A percentile compares a stretch with the other conserved stretches of the same genome.
phyloP scores from a whole-genome alignment of 2,329 filamentous ascomycete species.

The Trichoderma pleuroti region DNA sequence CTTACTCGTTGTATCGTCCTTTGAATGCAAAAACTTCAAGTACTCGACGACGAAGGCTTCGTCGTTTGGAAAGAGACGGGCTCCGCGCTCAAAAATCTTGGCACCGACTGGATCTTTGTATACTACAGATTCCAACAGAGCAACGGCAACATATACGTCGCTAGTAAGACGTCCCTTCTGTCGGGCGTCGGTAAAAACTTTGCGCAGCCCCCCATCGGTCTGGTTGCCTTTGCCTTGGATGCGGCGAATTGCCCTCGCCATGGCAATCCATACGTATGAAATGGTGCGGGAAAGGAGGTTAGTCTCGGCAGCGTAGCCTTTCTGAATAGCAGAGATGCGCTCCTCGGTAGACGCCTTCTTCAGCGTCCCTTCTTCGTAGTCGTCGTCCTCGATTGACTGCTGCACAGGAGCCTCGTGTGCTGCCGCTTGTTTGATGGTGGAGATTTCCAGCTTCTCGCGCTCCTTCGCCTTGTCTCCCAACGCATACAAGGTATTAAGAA shows the following conservation, averaged over 20 bases:
- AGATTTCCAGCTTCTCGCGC: constrained; percentile 56
- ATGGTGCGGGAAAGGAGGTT: constrained; percentile 78
- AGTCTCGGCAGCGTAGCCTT: constrained; percentile 68
- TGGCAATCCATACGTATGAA: constrained; percentile 89
- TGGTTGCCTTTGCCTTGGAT: constrained; percentile 77
- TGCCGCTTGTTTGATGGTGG: constrained; percentile 53
- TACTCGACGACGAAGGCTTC: constrained; percentile 94
- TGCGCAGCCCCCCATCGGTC: constrained; percentile 72
- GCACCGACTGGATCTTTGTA: constrained; percentile 91
- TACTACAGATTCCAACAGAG: constrained; percentile 89
- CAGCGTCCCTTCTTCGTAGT: constrained; percentile 38
- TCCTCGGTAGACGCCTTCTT: constrained; percentile 60
- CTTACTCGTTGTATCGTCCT: constrained; percentile 91
- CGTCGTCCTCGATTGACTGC: constrained; percentile 45
- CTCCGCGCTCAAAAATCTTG: constrained; percentile 93
- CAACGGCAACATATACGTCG: constrained; percentile 91
- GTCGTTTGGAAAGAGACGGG: constrained; percentile 90
- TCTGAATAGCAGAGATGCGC: constrained; percentile 58
- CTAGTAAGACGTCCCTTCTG: constrained; percentile 84
- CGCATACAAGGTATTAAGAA: constrained; percentile 84
- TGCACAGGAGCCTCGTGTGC: constrained; percentile 37
- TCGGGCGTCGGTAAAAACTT: constrained; percentile 85
- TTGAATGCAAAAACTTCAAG: constrained; percentile 87
- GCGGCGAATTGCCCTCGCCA: constrained; percentile 90
- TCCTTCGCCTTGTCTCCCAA: constrained; percentile 71